Evolutionary conservation across 176 grass and related monocot species (phyloP).

Genomic region (Zoysia pacifica): DNA sequence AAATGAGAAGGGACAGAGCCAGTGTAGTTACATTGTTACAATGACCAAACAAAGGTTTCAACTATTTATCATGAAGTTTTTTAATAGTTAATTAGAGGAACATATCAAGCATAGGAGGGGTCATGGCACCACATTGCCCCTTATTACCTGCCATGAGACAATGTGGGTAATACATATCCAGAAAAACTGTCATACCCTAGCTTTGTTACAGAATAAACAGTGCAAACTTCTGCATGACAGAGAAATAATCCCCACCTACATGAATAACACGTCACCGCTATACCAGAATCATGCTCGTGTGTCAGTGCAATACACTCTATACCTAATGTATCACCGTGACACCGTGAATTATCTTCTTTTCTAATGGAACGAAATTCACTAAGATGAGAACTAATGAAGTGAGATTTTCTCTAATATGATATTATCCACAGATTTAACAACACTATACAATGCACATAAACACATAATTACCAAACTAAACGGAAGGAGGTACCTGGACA

Average conservation of each 20-base stretch:
- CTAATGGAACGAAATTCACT: not conserved
- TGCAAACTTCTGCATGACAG: not conserved
- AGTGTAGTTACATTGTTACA: not conserved
- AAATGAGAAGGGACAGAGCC: not conserved
- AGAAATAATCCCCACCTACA: not conserved
- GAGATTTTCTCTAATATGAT: not conserved
- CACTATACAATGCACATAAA: not conserved
- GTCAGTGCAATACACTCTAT: no score
- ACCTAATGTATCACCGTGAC: not conserved
- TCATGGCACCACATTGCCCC: no score
- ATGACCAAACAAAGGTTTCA: not conserved
- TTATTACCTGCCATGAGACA: no score
- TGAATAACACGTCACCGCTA: not conserved
- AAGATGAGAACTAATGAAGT: not conserved
- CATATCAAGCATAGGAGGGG: not conserved
- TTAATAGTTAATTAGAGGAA: not conserved
- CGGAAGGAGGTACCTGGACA: constrained; percentile 60
- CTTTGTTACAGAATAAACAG: not conserved
- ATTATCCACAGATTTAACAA: not conserved
- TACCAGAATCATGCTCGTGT: not conserved
- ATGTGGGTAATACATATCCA: no score
- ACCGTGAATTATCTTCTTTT: not conserved
- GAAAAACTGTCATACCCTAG: not conserved
- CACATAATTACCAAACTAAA: not conserved
- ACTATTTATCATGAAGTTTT: not conserved